A percentile compares a stretch with the other conserved stretches of the same genome.
These are phyloP conservation scores for Neonectria magnoliae DNA, from an alignment of 2,329 filamentous ascomycete genomes.

Conservation along the genomic window DNA sequence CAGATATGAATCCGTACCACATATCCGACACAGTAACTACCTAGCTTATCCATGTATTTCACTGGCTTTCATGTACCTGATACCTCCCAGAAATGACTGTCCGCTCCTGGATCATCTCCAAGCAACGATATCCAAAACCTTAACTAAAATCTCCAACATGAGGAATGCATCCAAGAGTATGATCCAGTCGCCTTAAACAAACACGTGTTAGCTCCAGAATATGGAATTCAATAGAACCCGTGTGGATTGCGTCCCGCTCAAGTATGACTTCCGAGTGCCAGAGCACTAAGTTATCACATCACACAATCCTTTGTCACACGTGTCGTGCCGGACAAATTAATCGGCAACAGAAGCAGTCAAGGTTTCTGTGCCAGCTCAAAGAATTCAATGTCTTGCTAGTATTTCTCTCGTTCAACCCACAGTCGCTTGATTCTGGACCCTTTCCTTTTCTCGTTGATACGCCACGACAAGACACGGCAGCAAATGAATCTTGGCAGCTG, in stretches of 20 bases:
- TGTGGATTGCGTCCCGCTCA: not conserved
- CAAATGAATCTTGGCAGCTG: not conserved
- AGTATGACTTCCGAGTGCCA: not conserved
- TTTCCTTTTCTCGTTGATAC: not conserved
- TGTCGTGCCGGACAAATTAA: not conserved
- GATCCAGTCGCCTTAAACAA: not conserved
- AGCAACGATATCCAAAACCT: not conserved
- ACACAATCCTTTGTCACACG: not conserved
- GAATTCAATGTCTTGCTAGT: constrained; percentile 1
- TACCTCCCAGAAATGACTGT: not conserved
- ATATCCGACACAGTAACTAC: no score
- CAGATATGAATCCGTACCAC: not conserved
- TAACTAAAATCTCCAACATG: not conserved
- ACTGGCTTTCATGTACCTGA: not conserved
- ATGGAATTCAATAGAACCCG: not conserved
- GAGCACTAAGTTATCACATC: not conserved
- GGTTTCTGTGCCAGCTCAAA: not conserved
- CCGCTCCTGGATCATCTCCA: not conserved
- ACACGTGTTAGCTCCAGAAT: not conserved
- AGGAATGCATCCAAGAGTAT: not conserved
- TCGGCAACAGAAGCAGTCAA: not conserved
- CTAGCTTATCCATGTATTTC: no score
- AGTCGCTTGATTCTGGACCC: not conserved
- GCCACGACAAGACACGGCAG: constrained; percentile 4
- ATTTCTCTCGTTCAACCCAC: not conserved